These are phyloP conservation scores for Torrubiellomyces zombiae DNA, from an alignment of 2,329 filamentous ascomycete species.

Conservation along the genomic window DNA sequence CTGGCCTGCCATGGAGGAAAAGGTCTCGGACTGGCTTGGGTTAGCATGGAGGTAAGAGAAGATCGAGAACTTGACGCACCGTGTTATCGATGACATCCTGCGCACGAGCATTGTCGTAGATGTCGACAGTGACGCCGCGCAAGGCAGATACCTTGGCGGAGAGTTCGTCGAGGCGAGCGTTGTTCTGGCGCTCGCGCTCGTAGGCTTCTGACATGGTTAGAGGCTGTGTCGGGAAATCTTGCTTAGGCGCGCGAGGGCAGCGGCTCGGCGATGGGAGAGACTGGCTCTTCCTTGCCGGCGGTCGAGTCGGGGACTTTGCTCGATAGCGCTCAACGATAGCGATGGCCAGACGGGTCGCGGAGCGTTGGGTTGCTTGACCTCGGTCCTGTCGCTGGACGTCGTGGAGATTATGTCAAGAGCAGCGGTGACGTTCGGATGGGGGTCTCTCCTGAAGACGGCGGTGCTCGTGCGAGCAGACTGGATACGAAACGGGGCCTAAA, in stretches of 20 bases:
- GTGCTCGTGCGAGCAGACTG: too few species aligned
- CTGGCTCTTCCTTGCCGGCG: not conserved
- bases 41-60: not conserved
- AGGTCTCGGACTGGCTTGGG: constrained; percentile 59
- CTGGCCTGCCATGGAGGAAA: constrained; percentile 69
- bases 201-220: constrained; percentile 54
- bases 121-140: constrained; percentile 88
- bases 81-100: constrained; percentile 81
- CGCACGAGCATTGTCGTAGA: constrained; percentile 86
- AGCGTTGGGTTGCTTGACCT: too few species aligned
- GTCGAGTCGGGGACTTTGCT: not conserved
- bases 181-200: constrained; percentile 80
- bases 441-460: too few species aligned
- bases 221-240: not conserved
- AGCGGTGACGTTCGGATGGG: too few species aligned
- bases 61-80: constrained; percentile 28
- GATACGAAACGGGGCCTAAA: too few species aligned
- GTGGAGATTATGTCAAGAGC: too few species aligned
- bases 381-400: too few species aligned
- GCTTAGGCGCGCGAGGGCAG: too few species aligned
- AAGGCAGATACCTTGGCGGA: constrained; percentile 81
- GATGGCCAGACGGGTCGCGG: too few species aligned
- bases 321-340: too few species aligned
- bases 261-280: too few species aligned
- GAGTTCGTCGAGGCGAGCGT: constrained; percentile 81